These are phyloP conservation scores for Sphagnum fallax DNA, from an alignment of 228 moss, liverwort and hornwort species.

Conservation along the genomic window DNA sequence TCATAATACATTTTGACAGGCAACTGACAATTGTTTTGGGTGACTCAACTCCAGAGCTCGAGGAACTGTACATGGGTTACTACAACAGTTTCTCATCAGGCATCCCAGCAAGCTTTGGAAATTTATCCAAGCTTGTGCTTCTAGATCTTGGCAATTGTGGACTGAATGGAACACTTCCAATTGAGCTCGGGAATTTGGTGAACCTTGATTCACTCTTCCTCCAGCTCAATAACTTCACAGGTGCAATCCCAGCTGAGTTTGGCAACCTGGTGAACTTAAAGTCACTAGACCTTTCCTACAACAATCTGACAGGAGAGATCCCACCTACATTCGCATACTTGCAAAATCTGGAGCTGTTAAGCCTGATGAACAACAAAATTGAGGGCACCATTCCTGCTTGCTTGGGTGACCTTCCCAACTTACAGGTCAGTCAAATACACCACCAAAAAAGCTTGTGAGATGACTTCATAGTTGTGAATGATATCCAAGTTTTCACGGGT, in stretches of 20 bases:
- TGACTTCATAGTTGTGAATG: too few species aligned
- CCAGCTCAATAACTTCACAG: conserved; percentile 45
- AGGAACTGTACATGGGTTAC: conserved; percentile 62
- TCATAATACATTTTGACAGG: too few species aligned
- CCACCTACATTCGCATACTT: conserved; percentile 38
- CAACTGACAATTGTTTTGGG: too few species aligned
- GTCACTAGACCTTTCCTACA: conserved; percentile 59
- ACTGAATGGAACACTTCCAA: conserved; percentile 38
- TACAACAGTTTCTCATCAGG: conserved; percentile 37
- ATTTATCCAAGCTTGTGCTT: conserved; percentile 47
- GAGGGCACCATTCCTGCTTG: conserved; percentile 47
- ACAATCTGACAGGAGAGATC: conserved; percentile 31
- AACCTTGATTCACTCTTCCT: conserved; percentile 50
- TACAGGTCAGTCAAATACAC: conserved; percentile 20
- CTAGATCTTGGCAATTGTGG: conserved; percentile 62
- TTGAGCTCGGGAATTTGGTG: conserved; percentile 42
- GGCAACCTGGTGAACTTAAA: conserved; percentile 45
- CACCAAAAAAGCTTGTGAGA: too few species aligned
- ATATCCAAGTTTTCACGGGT: too few species aligned
- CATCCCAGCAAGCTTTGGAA: conserved; percentile 63
- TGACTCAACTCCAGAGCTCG: conserved; percentile 16
- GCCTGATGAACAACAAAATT: conserved; percentile 47
- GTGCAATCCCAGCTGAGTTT: conserved; percentile 37
- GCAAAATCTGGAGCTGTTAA: conserved; percentile 51
- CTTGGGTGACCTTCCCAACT: conserved; percentile 47